Conservation (phyloP, 371 early-diverging fungal species). For the Lichtheimia ornata region DNA sequence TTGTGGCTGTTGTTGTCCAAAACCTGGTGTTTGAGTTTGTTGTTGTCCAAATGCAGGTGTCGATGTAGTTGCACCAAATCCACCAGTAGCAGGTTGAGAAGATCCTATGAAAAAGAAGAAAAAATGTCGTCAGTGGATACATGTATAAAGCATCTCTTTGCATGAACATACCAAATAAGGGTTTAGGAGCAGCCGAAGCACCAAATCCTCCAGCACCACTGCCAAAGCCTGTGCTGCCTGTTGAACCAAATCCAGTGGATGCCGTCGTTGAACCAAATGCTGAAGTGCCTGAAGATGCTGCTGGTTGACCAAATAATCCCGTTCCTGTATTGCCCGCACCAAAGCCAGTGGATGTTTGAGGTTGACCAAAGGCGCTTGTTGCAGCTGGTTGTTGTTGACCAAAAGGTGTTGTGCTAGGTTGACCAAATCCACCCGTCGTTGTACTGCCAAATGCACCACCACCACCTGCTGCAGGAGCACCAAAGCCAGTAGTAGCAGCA, state of each 20-base stretch:
- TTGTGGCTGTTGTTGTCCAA: constrained; percentile 27
- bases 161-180: constrained; percentile 37
- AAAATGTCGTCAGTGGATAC: too few relatives aligned
- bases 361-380: constrained; percentile 31
- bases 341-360: constrained; percentile 31
- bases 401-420: constrained; percentile 39
- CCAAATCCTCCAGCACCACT: background rate
- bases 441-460: constrained; percentile 51
- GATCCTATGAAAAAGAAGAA: background rate
- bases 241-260: background rate
- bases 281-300: constrained; percentile 23
- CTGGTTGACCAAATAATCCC: constrained; percentile 48
- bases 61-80: constrained; percentile 31
- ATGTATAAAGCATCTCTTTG: background rate
- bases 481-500: constrained; percentile 39
- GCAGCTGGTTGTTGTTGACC: constrained; percentile 47
- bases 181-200: constrained; percentile 23
- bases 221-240: constrained; percentile 4
- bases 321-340: constrained; percentile 10
- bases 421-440: constrained; percentile 31
- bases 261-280: constrained; percentile 32
- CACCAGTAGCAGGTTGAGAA: constrained; percentile 26
- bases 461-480: constrained; percentile 26
- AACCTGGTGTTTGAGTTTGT: constrained; percentile 16
- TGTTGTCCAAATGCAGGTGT: constrained; percentile 19